Percentiles rank a stretch among this genome's conserved stretches.
Conservation (phyloP, 176 grass and related monocot species). For the Avena eriantha region DNA sequence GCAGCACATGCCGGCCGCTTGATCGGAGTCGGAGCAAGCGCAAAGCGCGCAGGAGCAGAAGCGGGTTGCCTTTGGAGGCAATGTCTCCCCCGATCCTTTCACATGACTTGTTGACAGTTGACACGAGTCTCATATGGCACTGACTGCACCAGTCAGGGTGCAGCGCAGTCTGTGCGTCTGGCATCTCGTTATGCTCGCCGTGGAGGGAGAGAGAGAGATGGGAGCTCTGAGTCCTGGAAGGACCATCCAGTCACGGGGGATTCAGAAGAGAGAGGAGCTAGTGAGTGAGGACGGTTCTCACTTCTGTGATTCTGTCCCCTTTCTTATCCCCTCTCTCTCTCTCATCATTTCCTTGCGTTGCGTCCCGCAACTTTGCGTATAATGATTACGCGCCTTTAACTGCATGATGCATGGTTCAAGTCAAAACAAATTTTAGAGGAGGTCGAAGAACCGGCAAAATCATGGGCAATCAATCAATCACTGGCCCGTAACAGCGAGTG, state of each 20-base stretch:
- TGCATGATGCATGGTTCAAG: constrained; percentile 10
- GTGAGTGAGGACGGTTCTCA: background rate
- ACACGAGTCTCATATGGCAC: constrained; percentile 36
- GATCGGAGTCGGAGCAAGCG: background rate
- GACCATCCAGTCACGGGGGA: constrained; percentile 64
- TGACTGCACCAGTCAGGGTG: background rate
- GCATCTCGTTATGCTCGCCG: constrained; percentile 20
- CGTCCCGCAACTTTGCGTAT: background rate
- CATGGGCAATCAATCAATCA: background rate
- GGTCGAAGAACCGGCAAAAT: constrained; percentile 9
- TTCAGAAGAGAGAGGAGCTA: background rate
- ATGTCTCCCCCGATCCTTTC: constrained; percentile 7
- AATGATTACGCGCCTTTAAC: constrained; percentile 6
- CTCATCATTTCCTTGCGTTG: background rate
- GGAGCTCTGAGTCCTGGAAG: background rate
- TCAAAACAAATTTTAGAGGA: background rate
- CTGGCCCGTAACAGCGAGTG: background rate
- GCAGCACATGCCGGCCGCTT: too few relatives aligned
- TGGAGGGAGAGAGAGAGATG: background rate
- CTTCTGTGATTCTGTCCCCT: background rate
- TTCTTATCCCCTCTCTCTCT: background rate
- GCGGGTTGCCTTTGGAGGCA: constrained; percentile 21
- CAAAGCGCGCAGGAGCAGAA: constrained; percentile 23
- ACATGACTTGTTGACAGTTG: constrained; percentile 43
- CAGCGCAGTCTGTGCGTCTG: background rate